Evolutionary conservation across 441 rosid species (phyloP), one percentile per base, ranked within the genome.

Genomic region (Lagerstroemia fauriei): DNA sequence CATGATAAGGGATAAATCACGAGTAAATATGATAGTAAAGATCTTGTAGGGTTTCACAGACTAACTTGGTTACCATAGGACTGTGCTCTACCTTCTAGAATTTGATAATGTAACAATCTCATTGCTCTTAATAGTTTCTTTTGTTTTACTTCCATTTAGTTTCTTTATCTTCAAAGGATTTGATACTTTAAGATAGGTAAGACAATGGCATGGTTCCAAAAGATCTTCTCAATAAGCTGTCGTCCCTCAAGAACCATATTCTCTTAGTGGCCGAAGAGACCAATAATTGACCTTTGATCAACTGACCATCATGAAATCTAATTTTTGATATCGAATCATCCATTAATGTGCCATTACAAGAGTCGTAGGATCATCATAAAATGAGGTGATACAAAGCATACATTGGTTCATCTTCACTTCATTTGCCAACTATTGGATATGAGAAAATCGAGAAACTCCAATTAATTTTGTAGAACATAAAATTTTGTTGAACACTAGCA

Each of bases 241-340:
- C 85, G 34, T 88, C 87, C 82, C 87, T 92, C 48, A 87, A 98
- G 86, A 93, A 86, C 81, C 94, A 92, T 89, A 93, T 94, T 85
- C 88, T 82, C 76, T 79, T 93, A 13, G 89, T 94, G 50, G 93
- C 97, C 38, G 92, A 91, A 81, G 95, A 88, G 80, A 92, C 98
- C 63, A 95, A 93, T 93, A 34, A 53, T 66, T 32, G 13, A n/a
- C 38, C 31, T 27, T 17, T 25, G 25, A 59, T 25, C 65, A 59
- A 14, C 9, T 56, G 22, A 56, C 24, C 24, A 5, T 56, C 24
- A 56, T 22, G 66, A 9, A n/a, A n/a, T 61, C 66, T n/a, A 24
- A 61, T 61, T 61, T 61, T 11, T 31, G 29, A 9, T 61, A n/a
- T 25, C 13, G 12, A 61, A 5, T 38, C 44, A 38, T 38, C 44